Conservation (phyloP, 768 basidiomycete genomes). For the Russula earlei region DNA sequence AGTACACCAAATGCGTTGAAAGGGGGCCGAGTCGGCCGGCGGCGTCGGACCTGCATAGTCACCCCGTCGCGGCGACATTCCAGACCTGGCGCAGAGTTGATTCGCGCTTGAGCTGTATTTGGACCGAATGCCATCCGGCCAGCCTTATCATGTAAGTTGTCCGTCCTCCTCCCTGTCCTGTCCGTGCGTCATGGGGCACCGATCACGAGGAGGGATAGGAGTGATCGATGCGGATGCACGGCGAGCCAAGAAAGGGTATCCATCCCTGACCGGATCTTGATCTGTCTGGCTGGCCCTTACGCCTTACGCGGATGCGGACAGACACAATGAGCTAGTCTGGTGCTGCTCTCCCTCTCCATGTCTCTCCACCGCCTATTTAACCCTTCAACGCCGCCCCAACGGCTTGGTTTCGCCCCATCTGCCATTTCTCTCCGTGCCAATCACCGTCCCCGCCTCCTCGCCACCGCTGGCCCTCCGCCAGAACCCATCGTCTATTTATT, state of each 20-base stretch:
- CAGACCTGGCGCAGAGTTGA: not conserved
- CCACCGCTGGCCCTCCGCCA: not conserved
- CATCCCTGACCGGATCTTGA: slow-evolving; percentile 15
- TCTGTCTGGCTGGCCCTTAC: not conserved
- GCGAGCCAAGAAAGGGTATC: too few species aligned
- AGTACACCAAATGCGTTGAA: not conserved
- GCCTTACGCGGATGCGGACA: too few species aligned
- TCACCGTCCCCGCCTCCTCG: not conserved
- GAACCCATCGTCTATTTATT: slow-evolving; percentile 2
- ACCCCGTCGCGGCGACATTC: not conserved
- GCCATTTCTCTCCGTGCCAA: not conserved
- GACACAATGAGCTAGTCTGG: slow-evolving; percentile 11
- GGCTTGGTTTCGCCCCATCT: too few species aligned
- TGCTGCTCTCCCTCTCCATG: not conserved
- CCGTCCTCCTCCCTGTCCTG: too few species aligned
- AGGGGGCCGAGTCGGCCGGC: slow-evolving; percentile 8
- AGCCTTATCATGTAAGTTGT: too few species aligned
- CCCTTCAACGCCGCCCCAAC: not conserved
- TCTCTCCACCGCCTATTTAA: slow-evolving; percentile 14
- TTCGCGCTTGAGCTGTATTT: too few species aligned
- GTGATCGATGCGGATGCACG: slow-evolving; percentile 11
- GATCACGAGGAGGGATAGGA: slow-evolving; percentile 6
- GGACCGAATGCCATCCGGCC: too few species aligned
- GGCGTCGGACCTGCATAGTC: not conserved
- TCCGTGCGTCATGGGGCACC: not conserved